Conservation (phyloP, 2,329 filamentous ascomycete genomes). For the Nigrograna mackinnonii region DNA sequence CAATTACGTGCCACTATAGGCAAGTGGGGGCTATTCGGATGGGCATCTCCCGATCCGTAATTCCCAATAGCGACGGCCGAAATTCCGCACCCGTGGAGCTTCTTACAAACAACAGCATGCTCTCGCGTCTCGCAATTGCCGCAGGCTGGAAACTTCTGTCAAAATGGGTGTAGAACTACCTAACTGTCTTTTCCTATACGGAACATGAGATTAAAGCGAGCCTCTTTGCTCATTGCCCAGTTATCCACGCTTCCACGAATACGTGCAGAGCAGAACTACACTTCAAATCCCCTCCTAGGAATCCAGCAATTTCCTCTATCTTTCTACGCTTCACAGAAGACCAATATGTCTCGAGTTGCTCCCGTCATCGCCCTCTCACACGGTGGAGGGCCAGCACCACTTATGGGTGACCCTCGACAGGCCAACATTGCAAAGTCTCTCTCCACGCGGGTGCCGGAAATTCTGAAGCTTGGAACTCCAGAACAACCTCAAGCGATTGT, state of each 20-base stretch:
- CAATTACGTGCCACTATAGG: too few species aligned
- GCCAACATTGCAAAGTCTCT: slow-evolving; percentile 56
- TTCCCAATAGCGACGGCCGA: too few species aligned
- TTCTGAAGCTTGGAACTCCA: slow-evolving; percentile 58
- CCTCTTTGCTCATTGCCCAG: slow-evolving; percentile 4
- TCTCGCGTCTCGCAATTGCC: too few species aligned
- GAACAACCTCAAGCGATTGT: slow-evolving; percentile 57
- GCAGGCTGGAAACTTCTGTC: not conserved
- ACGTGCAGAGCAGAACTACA: slow-evolving; percentile 5
- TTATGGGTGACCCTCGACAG: slow-evolving; percentile 60
- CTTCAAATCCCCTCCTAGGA: slow-evolving; percentile 24
- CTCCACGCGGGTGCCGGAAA: slow-evolving; percentile 56
- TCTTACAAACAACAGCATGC: not conserved
- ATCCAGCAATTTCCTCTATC: slow-evolving; percentile 31
- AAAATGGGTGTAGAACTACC: not conserved
- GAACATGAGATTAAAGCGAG: slow-evolving; percentile 14
- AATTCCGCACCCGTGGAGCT: not conserved
- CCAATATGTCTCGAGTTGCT: slow-evolving; percentile 37
- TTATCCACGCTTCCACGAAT: slow-evolving; percentile 2
- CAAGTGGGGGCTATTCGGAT: too few species aligned
- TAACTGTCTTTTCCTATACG: slow-evolving; percentile 7
- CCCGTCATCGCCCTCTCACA: slow-evolving; percentile 45
- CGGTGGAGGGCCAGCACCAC: slow-evolving; percentile 58
- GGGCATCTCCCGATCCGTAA: too few species aligned
- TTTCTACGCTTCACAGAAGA: slow-evolving; percentile 9